Conservation (phyloP, 495 filamentous ascomycete species). For the Rostrohypoxylon terebratum region DNA sequence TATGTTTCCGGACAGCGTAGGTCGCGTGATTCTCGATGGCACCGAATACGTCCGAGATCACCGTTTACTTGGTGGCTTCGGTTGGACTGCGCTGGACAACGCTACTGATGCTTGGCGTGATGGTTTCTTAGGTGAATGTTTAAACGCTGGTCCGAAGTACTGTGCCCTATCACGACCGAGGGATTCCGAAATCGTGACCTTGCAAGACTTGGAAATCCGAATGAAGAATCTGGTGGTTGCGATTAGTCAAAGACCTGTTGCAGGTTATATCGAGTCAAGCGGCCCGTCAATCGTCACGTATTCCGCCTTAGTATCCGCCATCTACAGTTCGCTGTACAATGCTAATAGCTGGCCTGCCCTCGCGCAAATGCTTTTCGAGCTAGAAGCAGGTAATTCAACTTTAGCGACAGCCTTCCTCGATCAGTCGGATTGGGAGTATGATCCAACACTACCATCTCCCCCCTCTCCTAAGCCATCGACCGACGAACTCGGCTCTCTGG, state of each 20-base stretch:
- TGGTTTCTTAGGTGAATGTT: slow-evolving; percentile 61
- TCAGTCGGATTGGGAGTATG: slow-evolving; percentile 52
- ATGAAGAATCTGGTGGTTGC: slow-evolving; percentile 53
- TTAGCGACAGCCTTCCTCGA: slow-evolving; percentile 52
- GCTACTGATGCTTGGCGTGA: slow-evolving; percentile 61
- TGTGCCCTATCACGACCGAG: slow-evolving; percentile 55
- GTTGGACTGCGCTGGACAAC: slow-evolving; percentile 61
- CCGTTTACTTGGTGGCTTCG: slow-evolving; percentile 58
- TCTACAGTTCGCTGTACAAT: slow-evolving; percentile 58
- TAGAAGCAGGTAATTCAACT: slow-evolving; percentile 59
- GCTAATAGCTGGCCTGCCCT: slow-evolving; percentile 55
- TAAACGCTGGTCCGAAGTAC: slow-evolving; percentile 57
- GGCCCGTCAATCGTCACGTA: slow-evolving; percentile 59
- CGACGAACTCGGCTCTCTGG: slow-evolving; percentile 53
- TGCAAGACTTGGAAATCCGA: slow-evolving; percentile 49
- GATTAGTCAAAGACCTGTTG: slow-evolving; percentile 50
- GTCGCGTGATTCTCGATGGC: slow-evolving; percentile 62
- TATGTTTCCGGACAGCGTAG: slow-evolving; percentile 62
- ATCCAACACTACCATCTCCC: slow-evolving; percentile 50
- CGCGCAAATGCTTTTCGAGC: slow-evolving; percentile 54
- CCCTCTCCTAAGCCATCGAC: slow-evolving; percentile 44
- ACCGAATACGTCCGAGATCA: slow-evolving; percentile 64
- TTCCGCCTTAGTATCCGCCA: slow-evolving; percentile 51
- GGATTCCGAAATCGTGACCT: slow-evolving; percentile 48
- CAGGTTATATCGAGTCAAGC: slow-evolving; percentile 50